Conservation (phyloP, 148 eudicot species). For the Tetragonia tetragonoides region DNA sequence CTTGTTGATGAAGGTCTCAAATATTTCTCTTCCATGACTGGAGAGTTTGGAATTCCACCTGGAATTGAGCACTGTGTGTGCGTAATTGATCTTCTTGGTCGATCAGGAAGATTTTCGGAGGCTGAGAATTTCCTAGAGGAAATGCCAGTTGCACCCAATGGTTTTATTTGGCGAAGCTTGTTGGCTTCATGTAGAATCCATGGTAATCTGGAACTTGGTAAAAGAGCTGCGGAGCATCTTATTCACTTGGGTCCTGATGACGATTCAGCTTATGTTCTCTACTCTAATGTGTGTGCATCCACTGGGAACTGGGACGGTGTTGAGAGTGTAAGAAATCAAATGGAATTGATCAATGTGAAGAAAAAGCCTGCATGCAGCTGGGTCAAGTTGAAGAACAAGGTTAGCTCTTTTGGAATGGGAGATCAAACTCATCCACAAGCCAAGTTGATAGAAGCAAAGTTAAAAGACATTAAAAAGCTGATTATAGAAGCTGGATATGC, state of each 20-base stretch:
- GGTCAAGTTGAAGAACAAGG: conserved; percentile 50
- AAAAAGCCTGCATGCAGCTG: conserved; percentile 80
- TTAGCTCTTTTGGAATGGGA: conserved; percentile 58
- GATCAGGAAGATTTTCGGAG: conserved; percentile 64
- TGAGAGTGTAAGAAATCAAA: conserved; percentile 52
- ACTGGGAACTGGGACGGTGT: conserved; percentile 70
- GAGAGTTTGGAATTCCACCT: conserved; percentile 53
- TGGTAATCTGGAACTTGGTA: conserved; percentile 58
- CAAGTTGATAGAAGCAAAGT: conserved; percentile 28
- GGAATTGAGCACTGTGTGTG: conserved; percentile 84
- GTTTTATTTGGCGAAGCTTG: conserved; percentile 66
- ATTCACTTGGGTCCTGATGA: conserved; percentile 59
- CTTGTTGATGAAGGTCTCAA: conserved; percentile 72
- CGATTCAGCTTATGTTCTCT: conserved; percentile 82
- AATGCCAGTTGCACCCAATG: conserved; percentile 75
- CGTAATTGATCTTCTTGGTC: conserved; percentile 68
- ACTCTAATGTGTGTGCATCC: conserved; percentile 72
- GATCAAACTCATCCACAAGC: conserved; percentile 42
- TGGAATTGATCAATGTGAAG: conserved; percentile 49
- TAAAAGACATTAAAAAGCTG: conserved; percentile 50
- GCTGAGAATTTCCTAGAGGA: conserved; percentile 54
- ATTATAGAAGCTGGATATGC: conserved; percentile 61
- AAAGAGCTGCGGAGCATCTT: conserved; percentile 56
- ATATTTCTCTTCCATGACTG: conserved; percentile 51
- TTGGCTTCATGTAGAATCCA: conserved; percentile 68